Evolutionary conservation across 371 early-diverging fungal species (phyloP).

Genomic region (Mucor racemosus): DNA sequence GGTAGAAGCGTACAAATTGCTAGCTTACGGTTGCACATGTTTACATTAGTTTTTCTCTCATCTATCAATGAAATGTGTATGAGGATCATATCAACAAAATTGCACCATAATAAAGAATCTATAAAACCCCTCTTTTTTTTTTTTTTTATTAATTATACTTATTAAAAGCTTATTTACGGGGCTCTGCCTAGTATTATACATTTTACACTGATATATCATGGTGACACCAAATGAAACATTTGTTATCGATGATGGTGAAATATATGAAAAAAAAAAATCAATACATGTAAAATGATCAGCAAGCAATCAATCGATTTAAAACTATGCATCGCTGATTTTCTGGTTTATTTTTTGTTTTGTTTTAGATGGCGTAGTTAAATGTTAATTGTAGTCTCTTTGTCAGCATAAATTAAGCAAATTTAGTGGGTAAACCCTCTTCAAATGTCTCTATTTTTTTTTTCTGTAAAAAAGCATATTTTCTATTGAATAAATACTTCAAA

Average conservation of each 20-base stretch:
- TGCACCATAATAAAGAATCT: neutral
- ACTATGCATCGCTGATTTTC: neutral
- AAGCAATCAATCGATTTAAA: neutral
- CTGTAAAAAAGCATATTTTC: neutral
- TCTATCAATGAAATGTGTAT: neutral
- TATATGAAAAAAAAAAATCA: neutral
- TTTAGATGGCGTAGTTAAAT: neutral
- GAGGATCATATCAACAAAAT: neutral
- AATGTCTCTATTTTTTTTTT: neutral
- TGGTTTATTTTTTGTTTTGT: neutral
- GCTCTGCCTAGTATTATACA: too few relatives aligned
- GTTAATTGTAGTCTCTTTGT: neutral
- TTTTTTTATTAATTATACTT: neutral
- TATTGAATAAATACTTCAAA: too few relatives aligned
- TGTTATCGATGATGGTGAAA: neutral
- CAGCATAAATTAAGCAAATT: too few relatives aligned
- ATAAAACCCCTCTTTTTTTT: neutral
- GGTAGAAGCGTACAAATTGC: too few relatives aligned
- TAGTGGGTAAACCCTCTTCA: neutral
- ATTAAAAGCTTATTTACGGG: neutral
- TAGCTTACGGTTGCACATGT: neutral
- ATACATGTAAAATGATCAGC: neutral
- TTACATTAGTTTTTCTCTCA: neutral
- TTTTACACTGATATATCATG: neutral
- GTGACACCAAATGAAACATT: neutral